Evolutionary conservation across 305 asterid species (phyloP).

Genomic region (Withania somnifera): DNA sequence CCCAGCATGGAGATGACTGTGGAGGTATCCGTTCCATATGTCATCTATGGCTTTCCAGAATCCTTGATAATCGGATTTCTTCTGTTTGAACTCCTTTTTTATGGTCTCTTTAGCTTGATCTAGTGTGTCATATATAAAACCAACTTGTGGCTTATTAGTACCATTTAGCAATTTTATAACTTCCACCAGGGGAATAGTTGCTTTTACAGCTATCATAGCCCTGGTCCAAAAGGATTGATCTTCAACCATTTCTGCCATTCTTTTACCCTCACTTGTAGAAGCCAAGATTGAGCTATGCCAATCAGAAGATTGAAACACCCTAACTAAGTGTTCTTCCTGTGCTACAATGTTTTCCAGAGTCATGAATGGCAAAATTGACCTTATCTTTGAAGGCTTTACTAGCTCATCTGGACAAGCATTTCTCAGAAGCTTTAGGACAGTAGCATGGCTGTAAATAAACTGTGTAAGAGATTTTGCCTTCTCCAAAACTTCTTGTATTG

Average conservation of each 20-base stretch:
- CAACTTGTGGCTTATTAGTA: slow-evolving; percentile 22
- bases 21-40: slow-evolving; percentile 44
- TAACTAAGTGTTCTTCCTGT: slow-evolving; percentile 17
- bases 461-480: slow-evolving; percentile 33
- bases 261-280: slow-evolving; percentile 24
- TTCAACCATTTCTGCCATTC: slow-evolving; percentile 25
- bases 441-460: slow-evolving; percentile 21
- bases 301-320: slow-evolving; percentile 20
- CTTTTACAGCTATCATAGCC: slow-evolving; percentile 24
- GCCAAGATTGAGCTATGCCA: slow-evolving; percentile 11
- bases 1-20: slow-evolving; percentile 58
- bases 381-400: slow-evolving; percentile 18
- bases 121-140: slow-evolving; percentile 42
- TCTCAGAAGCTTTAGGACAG: slow-evolving; percentile 13
- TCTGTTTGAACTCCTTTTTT: slow-evolving; percentile 19
- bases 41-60: slow-evolving; percentile 48
- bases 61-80: slow-evolving; percentile 17
- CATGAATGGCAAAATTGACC: slow-evolving; percentile 23
- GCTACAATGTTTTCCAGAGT: slow-evolving; percentile 47
- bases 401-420: slow-evolving; percentile 16
- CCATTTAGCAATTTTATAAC: slow-evolving; percentile 28
- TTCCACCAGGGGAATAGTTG: slow-evolving; percentile 45
- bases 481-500: slow-evolving; percentile 21
- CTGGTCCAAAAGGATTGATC: slow-evolving; percentile 33
- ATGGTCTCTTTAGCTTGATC: slow-evolving; percentile 61